A percentile compares a stretch with the other conserved stretches of the same genome.
phyloP scores from a whole-genome alignment of 257 asterid genomes.

The Paulownia fortunei region DNA sequence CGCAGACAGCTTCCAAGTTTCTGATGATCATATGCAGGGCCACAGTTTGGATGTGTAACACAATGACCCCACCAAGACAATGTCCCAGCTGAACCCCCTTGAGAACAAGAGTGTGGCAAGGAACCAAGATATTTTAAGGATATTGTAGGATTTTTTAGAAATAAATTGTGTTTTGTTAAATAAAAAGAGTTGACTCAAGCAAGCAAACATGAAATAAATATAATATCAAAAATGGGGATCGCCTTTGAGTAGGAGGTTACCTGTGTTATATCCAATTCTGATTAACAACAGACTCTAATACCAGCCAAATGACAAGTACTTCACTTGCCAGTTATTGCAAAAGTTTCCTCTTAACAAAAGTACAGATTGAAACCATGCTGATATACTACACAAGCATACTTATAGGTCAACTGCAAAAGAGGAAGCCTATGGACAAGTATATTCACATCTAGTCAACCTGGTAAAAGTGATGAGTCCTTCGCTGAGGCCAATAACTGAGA shows the following conservation, averaged over 20 bases:
- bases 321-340: neutral
- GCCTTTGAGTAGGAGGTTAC: neutral
- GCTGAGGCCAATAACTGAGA: conserved; percentile 92
- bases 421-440: conserved; percentile 2
- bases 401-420: neutral
- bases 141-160: too few species aligned
- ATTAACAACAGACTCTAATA: neutral
- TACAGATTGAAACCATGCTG: neutral
- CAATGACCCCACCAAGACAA: neutral
- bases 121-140: neutral
- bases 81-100: neutral
- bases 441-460: conserved; percentile 48
- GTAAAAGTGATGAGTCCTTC: conserved; percentile 94
- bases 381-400: neutral
- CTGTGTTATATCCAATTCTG: neutral
- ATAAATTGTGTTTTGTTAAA: too few species aligned
- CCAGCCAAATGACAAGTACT: neutral
- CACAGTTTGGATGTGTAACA: too few species aligned
- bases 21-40: too few species aligned
- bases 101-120: neutral
- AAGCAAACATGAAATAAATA: neutral
- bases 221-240: neutral
- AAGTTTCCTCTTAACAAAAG: neutral
- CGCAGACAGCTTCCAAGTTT: too few species aligned
- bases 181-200: neutral